phyloP scores from a whole-genome alignment of 352 stramenopile genomes.

The Albugo candida region DNA sequence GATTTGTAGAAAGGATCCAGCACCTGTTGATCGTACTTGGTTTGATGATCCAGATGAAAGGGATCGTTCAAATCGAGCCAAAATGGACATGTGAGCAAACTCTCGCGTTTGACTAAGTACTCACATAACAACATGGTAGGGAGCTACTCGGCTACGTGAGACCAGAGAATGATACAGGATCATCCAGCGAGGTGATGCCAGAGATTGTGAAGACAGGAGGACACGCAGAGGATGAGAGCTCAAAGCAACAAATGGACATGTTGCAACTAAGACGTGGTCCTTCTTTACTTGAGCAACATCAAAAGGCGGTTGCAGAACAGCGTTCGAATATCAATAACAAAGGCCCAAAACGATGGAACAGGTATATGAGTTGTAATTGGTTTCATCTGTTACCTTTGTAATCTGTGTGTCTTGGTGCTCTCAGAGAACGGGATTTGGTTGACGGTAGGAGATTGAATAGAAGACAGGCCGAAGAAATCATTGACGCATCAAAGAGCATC shows the following conservation, averaged over 20 bases:
- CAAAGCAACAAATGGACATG: constrained; percentile 46
- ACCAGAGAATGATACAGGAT: constrained; percentile 33
- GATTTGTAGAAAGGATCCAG: constrained; percentile 41
- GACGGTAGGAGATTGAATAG: constrained; percentile 34
- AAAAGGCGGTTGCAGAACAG: constrained; percentile 40
- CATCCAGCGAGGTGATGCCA: constrained; percentile 21
- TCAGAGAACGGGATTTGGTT: constrained; percentile 51
- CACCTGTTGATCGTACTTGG: constrained; percentile 56
- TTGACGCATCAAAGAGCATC: constrained; percentile 54
- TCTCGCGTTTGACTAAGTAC: too few species aligned
- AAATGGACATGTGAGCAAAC: constrained; percentile 46
- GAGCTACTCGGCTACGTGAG: constrained; percentile 67
- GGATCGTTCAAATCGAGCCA: constrained; percentile 52
- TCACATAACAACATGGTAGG: constrained; percentile 10
- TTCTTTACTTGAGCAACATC: constrained; percentile 60
- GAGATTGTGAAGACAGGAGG: constrained; percentile 50
- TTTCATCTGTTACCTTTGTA: neutral
- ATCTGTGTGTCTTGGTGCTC: neutral
- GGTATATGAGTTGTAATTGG: constrained; percentile 14
- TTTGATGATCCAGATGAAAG: constrained; percentile 67
- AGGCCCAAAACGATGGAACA: constrained; percentile 27
- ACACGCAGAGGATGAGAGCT: constrained; percentile 37
- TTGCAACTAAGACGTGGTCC: constrained; percentile 33
- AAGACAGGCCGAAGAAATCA: constrained; percentile 49
- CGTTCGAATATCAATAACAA: constrained; percentile 6